A percentile compares a stretch with the other conserved stretches of the same genome.
phyloP scores from a whole-genome alignment of 495 filamentous ascomycete genomes.

The Neurospora sp. region DNA sequence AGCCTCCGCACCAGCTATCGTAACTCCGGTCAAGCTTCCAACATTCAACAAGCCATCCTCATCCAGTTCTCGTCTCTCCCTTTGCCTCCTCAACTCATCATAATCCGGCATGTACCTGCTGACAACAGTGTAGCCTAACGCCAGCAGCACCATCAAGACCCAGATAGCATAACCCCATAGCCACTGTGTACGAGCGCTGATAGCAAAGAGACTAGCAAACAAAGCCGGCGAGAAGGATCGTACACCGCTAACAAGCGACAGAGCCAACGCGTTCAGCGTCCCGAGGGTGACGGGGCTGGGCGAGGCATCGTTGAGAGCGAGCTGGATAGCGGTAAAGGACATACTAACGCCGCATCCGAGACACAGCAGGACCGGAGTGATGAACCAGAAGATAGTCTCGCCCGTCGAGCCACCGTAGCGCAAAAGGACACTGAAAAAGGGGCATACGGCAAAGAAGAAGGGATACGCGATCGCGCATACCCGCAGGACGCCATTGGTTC shows the following conservation, averaged over 20 bases:
- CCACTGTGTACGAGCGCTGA: slow-evolving; percentile 45
- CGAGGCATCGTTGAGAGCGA: slow-evolving; percentile 57
- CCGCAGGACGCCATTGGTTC: slow-evolving; percentile 50
- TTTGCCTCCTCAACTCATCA: slow-evolving; percentile 27
- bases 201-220: slow-evolving; percentile 51
- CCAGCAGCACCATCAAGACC: slow-evolving; percentile 44
- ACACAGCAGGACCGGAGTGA: slow-evolving; percentile 26
- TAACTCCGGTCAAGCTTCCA: not conserved
- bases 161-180: slow-evolving; percentile 54
- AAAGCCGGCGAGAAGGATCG: slow-evolving; percentile 51
- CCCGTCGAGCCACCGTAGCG: slow-evolving; percentile 19
- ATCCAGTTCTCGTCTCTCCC: slow-evolving; percentile 5
- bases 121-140: slow-evolving; percentile 32
- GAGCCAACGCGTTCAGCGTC: slow-evolving; percentile 53
- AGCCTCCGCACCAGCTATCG: not conserved
- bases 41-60: not conserved
- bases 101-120: slow-evolving; percentile 41
- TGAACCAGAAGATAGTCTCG: slow-evolving; percentile 45
- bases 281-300: slow-evolving; percentile 49
- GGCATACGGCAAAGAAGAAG: slow-evolving; percentile 42
- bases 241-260: slow-evolving; percentile 41
- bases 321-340: slow-evolving; percentile 58
- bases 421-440: slow-evolving; percentile 44
- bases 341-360: slow-evolving; percentile 53
- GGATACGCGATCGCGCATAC: slow-evolving; percentile 46